A percentile compares a stretch with the other conserved stretches of the same genome.
These are phyloP conservation scores for Cucumis sativus DNA, from an alignment of 306 rosid species.

Conservation along the genomic window Cucumber_9930_V3 NC_026661.2:11387001-11387500, in stretches of 20 bases:
- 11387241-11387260: conserved; percentile 20
- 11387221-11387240: conserved; percentile 88
- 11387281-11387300: background rate
- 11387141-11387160: background rate
- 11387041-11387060: too few relatives aligned
- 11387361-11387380: background rate
- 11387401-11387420: background rate
- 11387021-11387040: too few relatives aligned
- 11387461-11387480: background rate
- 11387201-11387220: conserved; percentile 10
- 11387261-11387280: background rate
- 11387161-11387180: background rate
- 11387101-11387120: too few relatives aligned
- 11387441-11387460: background rate
- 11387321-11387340: background rate
- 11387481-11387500: background rate
- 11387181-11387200: background rate
- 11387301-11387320: background rate
- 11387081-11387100: too few relatives aligned
- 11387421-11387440: background rate
- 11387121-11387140: background rate
- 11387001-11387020: too few relatives aligned
- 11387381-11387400: background rate
- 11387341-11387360: background rate
- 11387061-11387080: too few relatives aligned